A percentile compares a stretch with the other conserved stretches of the same genome.
These are phyloP conservation scores for Venturia nashicola DNA, from an alignment of 2,329 filamentous ascomycete species.

Conservation along the genomic window DNA sequence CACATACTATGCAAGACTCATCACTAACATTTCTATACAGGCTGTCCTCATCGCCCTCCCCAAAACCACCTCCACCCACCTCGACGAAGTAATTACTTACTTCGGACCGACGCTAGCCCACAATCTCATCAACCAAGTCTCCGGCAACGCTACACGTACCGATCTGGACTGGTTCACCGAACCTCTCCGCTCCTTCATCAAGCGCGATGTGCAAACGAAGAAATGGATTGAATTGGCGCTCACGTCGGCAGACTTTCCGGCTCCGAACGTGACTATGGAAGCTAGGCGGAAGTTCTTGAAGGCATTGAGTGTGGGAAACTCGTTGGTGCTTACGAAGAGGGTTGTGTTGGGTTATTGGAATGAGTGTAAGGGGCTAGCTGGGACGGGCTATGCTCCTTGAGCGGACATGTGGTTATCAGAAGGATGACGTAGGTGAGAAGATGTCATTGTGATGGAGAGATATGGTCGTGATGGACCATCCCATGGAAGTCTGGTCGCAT, in stretches of 20 bases:
- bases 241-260: neutral
- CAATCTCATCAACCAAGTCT: slow-evolving; percentile 52
- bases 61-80: slow-evolving; percentile 16
- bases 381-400: neutral
- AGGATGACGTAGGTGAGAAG: too few relatives aligned
- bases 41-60: slow-evolving; percentile 3
- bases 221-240: slow-evolving; percentile 33
- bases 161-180: slow-evolving; percentile 52
- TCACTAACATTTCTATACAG: neutral
- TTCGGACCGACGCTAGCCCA: slow-evolving; percentile 50
- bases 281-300: neutral
- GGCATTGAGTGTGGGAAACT: neutral
- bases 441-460: too few relatives aligned
- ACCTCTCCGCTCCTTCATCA: slow-evolving; percentile 3
- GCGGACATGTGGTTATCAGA: too few relatives aligned
- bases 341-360: neutral
- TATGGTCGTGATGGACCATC: too few relatives aligned
- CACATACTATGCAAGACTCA: neutral
- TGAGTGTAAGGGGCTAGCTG: neutral
- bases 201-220: slow-evolving; percentile 42
- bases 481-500: too few relatives aligned
- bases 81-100: slow-evolving; percentile 38
- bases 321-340: neutral
- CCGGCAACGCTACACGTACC: slow-evolving; percentile 55
- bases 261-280: neutral